phyloP scores from a whole-genome alignment of 148 eudicot species.

The Pharnaceum exiguum region DNA sequence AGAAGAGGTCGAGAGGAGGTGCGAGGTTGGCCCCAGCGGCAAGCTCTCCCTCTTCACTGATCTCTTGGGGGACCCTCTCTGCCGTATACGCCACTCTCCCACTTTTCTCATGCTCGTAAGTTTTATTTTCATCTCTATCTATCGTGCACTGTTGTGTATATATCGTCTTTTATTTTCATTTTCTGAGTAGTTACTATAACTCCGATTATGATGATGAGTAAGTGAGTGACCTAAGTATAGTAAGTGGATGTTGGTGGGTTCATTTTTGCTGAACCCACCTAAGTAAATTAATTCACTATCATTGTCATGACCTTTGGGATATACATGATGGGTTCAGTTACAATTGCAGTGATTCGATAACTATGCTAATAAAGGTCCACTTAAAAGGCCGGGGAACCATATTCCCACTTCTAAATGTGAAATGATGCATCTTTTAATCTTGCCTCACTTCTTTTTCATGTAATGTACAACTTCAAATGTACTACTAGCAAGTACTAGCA shows the following conservation, averaged over 20 bases:
- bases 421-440: neutral
- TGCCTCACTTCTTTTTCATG: neutral
- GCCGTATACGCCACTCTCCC: slow-evolving; percentile 89
- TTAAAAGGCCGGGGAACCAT: too few relatives aligned
- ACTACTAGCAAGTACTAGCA: too few relatives aligned
- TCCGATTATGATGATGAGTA: neutral
- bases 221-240: too few relatives aligned
- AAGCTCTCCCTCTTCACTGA: slow-evolving; percentile 70
- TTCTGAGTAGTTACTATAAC: too few relatives aligned
- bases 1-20: slow-evolving; percentile 61
- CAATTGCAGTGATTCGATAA: too few relatives aligned
- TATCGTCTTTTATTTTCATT: neutral
- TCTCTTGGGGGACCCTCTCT: slow-evolving; percentile 86
- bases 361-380: too few relatives aligned
- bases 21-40: slow-evolving; percentile 80
- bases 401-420: slow-evolving; percentile 11
- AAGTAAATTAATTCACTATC: too few relatives aligned
- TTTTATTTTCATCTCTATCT: neutral
- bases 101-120: slow-evolving; percentile 83
- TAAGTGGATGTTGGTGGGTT: neutral
- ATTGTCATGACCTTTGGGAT: too few relatives aligned
- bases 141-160: too few relatives aligned
- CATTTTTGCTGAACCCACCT: neutral
- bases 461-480: too few relatives aligned
- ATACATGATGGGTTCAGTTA: too few relatives aligned